Conservation (phyloP, 495 filamentous ascomycete genomes). For the Pyrenula massariospora region DNA sequence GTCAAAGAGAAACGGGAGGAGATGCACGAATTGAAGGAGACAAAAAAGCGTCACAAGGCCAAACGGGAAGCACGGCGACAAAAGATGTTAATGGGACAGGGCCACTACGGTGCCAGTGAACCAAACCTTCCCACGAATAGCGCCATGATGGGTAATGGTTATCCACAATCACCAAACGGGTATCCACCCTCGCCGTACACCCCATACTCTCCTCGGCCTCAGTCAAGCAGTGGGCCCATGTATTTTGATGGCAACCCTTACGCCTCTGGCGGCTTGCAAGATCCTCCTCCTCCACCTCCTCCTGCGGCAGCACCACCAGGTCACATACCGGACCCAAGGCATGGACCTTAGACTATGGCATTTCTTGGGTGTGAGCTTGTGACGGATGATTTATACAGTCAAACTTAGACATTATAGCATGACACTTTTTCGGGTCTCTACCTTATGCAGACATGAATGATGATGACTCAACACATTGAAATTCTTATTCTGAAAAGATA, state of each 20-base stretch:
- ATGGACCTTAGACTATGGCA: too few species aligned
- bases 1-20: slow-evolving; percentile 49
- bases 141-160: not conserved
- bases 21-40: slow-evolving; percentile 36
- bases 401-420: too few species aligned
- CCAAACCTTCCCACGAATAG: not conserved
- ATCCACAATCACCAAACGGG: not conserved
- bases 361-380: too few species aligned
- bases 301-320: not conserved
- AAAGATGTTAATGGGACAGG: not conserved
- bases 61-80: slow-evolving; percentile 15
- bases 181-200: not conserved
- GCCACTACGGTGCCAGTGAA: not conserved
- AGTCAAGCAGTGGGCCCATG: slow-evolving; percentile 19
- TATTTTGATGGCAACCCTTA: slow-evolving; percentile 44
- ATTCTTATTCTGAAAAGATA: too few species aligned
- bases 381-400: too few species aligned
- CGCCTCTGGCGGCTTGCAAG: slow-evolving; percentile 21
- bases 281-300: slow-evolving; percentile 24
- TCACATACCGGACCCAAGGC: not conserved
- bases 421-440: too few species aligned
- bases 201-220: not conserved
- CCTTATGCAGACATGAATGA: too few species aligned
- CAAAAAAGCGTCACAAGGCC: slow-evolving; percentile 28
- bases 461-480: too few species aligned